Evolutionary conservation across 2,329 filamentous ascomycete genomes (phyloP).

Genomic region (Parastagonospora avenae): DNA sequence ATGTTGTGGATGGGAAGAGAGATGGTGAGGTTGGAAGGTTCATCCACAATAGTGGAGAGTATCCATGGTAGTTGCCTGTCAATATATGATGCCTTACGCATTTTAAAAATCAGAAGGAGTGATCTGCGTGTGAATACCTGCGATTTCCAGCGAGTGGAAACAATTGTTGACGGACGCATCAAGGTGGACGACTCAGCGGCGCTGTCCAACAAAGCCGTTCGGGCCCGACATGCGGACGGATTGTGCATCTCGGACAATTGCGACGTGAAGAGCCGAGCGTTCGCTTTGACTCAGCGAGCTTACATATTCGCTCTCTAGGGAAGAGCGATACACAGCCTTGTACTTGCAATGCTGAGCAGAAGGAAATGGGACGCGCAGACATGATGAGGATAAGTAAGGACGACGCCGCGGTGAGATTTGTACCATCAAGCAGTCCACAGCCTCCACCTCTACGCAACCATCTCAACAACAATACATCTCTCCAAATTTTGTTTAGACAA

Average conservation of each 20-base stretch:
- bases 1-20: conserved; percentile 45
- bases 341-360: neutral
- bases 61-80: conserved; percentile 34
- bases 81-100: neutral
- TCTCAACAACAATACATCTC: neutral
- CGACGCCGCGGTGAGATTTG: too few species aligned
- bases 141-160: too few species aligned
- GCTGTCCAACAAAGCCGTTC: too few species aligned
- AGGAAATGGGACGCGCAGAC: neutral
- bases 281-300: neutral
- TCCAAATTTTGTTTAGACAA: too few species aligned
- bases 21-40: conserved; percentile 42
- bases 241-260: neutral
- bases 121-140: too few species aligned
- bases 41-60: conserved; percentile 38
- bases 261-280: neutral
- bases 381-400: too few species aligned
- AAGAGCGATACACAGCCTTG: neutral
- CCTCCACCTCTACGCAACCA: neutral
- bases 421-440: neutral
- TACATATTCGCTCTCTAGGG: neutral
- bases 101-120: too few species aligned
- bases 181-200: too few species aligned
- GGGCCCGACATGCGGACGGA: too few species aligned
- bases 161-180: too few species aligned